These are phyloP conservation scores for Rhytidiadelphus loreus DNA, from an alignment of 225 moss, liverwort and hornwort species.

Conservation along the genomic window DNA sequence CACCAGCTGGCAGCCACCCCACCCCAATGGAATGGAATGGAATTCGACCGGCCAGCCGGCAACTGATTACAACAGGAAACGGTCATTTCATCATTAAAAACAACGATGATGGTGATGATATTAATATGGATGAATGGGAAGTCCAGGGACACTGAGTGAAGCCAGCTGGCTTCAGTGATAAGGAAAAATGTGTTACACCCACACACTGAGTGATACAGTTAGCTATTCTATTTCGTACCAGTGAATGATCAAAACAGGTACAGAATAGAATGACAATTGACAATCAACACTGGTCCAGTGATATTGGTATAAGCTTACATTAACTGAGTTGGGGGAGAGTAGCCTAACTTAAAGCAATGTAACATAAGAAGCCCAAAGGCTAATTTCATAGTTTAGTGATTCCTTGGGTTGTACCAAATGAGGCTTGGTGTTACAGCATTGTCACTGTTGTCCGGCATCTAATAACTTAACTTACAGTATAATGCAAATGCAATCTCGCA, in stretches of 20 bases:
- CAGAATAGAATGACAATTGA: not conserved
- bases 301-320: not conserved
- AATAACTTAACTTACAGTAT: too few relatives aligned
- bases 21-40: not conserved
- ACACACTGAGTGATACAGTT: too few relatives aligned
- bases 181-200: too few relatives aligned
- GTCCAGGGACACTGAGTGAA: too few relatives aligned
- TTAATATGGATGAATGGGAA: too few relatives aligned
- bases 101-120: too few relatives aligned
- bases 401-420: not conserved
- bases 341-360: not conserved
- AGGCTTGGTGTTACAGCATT: not conserved
- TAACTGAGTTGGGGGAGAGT: not conserved
- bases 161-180: too few relatives aligned
- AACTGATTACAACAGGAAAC: not conserved
- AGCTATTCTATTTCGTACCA: not conserved
- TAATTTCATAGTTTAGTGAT: not conserved
- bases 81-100: not conserved
- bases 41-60: not conserved
- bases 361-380: too few relatives aligned
- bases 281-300: not conserved
- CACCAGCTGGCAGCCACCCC: not conserved
- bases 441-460: accelerated
- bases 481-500: not conserved
- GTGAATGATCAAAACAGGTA: not conserved